These are phyloP conservation scores for Talaromyces trachyspermus DNA, from an alignment of 495 filamentous ascomycete genomes.

Conservation along the genomic window DNA sequence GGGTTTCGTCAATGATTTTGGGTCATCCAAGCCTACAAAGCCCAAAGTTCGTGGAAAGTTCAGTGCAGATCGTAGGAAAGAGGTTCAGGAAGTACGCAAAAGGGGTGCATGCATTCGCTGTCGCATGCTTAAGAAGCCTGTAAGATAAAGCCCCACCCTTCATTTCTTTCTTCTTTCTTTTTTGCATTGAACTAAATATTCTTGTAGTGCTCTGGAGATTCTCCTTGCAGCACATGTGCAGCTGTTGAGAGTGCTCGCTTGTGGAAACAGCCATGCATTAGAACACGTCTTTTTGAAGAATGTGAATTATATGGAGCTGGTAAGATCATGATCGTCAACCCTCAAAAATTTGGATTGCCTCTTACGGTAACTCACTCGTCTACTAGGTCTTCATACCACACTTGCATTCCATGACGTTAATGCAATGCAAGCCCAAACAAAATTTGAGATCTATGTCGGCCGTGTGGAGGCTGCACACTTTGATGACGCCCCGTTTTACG, in stretches of 20 bases:
- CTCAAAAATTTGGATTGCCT: too few relatives aligned
- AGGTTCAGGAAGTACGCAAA: slow-evolving; percentile 75
- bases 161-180: neutral
- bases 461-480: slow-evolving; percentile 65
- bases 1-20: slow-evolving; percentile 52
- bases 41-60: slow-evolving; percentile 63
- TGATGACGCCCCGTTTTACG: slow-evolving; percentile 45
- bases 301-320: slow-evolving; percentile 65
- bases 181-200: slow-evolving; percentile 10
- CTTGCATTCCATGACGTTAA: slow-evolving; percentile 60
- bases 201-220: slow-evolving; percentile 60
- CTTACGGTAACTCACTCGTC: too few relatives aligned
- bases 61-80: slow-evolving; percentile 56
- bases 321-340: slow-evolving; percentile 12
- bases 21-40: slow-evolving; percentile 42
- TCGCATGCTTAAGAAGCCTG: slow-evolving; percentile 76
- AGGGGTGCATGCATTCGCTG: slow-evolving; percentile 80
- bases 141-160: slow-evolving; percentile 26
- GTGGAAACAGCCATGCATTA: slow-evolving; percentile 74
- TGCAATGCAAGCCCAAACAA: slow-evolving; percentile 47
- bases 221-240: slow-evolving; percentile 73
- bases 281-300: slow-evolving; percentile 66
- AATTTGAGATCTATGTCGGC: slow-evolving; percentile 50
- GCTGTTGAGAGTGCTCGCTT: slow-evolving; percentile 70
- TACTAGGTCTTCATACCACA: slow-evolving; percentile 58